Evolutionary conservation across 176 grass and related monocot species (phyloP).

Genomic region (Ensete glaucum): DNA sequence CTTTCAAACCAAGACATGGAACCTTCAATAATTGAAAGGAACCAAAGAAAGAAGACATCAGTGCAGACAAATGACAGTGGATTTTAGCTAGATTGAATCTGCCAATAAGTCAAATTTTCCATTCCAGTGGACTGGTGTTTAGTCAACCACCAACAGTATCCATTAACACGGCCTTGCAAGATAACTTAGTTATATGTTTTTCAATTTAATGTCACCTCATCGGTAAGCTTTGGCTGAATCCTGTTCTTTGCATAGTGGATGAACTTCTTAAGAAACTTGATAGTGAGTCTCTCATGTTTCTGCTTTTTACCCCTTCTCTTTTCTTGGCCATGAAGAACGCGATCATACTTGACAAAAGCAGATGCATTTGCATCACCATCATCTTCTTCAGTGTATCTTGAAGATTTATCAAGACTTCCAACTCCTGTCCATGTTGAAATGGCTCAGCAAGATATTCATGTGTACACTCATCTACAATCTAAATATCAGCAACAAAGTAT

Average conservation of each 20-base stretch:
- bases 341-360: conserved; percentile 91
- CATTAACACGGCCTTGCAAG: not conserved
- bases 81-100: too few species aligned
- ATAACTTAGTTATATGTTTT: not conserved
- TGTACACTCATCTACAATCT: not conserved
- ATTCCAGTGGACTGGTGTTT: too few species aligned
- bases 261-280: conserved; percentile 97
- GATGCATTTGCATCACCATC: conserved; percentile 64
- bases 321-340: conserved; percentile 92
- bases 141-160: not conserved
- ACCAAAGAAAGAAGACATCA: too few species aligned
- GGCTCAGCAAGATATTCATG: conserved; percentile 14
- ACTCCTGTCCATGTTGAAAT: conserved; percentile 30
- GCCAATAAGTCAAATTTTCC: too few species aligned
- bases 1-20: too few species aligned
- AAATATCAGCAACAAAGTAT: conserved; percentile 18
- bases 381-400: conserved; percentile 74
- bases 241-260: conserved; percentile 96
- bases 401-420: conserved; percentile 43
- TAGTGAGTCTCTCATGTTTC: conserved; percentile 77
- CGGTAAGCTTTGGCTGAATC: conserved; percentile 83
- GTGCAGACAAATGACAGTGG: too few species aligned
- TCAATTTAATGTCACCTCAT: conserved; percentile 53
- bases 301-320: conserved; percentile 70
- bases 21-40: too few species aligned